Base-by-base conservation (phyloP, 2,329 filamentous ascomycete genomes). In the Hawksworthiomyces lignivorus region DNA sequence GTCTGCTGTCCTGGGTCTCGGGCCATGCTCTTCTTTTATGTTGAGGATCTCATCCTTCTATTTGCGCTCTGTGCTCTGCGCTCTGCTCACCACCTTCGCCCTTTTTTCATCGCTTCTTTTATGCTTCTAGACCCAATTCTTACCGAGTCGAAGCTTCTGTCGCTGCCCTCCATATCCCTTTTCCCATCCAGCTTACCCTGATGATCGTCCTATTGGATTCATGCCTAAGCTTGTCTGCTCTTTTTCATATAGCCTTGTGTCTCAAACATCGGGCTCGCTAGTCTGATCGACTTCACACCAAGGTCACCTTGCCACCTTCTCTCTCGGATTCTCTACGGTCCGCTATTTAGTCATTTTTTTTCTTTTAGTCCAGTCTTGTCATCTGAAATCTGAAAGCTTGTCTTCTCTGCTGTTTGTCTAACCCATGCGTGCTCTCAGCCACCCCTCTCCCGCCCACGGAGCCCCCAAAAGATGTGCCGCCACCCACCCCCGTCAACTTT, bases 401-500 rank as follows among this genome's bases (percentile, higher is more conserved):
- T 18, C 27, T 36, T 4, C n/a, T 31, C 17, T 37, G 20, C 18
- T 20, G 4, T 15, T 19, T 18, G 14, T 31, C 14, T 34, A 33
- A 38, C 37, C 36, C 24, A 21, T 41, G 14, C 24, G 46, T 54
- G 52, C 50, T 20, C 44, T 47, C 34, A 46, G 43, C 28, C 12
- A 34, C 48, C 18, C 40, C 51, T 27, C 37, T 45, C 12, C 21
- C 47, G 12, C 32, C 53, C 15, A 54, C 54, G 38, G 55, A 52
- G 33, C 55, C 59, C 17, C 69, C 70, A 17, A 68, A 71, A 51
- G 65, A 77, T 46, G 65, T 78, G 11, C 74, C 74, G n/a, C 65
- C 71, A 29, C 66, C 75, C 33, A 80, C 75, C 7, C 70, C 73
- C 17, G 55, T 80, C 49, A 63, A 59, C 49, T 63, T 80, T 32